Evolutionary conservation across 257 asterid genomes (phyloP).

Genomic region (Nicotiana otophora): DNA sequence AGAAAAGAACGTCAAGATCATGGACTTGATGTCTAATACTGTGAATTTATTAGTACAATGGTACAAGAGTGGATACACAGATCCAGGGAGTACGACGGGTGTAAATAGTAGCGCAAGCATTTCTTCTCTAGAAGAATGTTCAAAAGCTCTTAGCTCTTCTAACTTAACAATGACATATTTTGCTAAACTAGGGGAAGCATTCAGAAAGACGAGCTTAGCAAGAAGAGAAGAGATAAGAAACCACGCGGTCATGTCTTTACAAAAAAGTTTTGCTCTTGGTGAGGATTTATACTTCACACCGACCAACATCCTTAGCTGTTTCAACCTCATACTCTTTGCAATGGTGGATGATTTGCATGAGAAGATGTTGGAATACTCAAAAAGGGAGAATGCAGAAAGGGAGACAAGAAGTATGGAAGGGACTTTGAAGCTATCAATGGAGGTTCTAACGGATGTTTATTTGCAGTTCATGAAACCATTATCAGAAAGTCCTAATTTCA

Average conservation of each 20-base stretch:
- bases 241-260: conserved; percentile 68
- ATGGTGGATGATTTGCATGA: conserved; percentile 88
- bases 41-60: conserved; percentile 70
- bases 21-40: conserved; percentile 70
- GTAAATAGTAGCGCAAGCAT: conserved; percentile 36
- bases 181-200: conserved; percentile 68
- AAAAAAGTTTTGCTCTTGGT: conserved; percentile 56
- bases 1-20: conserved; percentile 58
- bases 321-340: conserved; percentile 64
- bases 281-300: conserved; percentile 76
- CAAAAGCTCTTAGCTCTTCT: conserved; percentile 34
- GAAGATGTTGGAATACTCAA: conserved; percentile 84
- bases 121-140: conserved; percentile 47
- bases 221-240: conserved; percentile 86
- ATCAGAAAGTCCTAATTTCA: conserved; percentile 62
- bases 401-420: conserved; percentile 92
- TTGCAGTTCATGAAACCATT: conserved; percentile 59
- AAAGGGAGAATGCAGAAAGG: conserved; percentile 72
- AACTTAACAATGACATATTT: conserved; percentile 48
- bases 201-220: conserved; percentile 82
- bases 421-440: conserved; percentile 71
- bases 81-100: conserved; percentile 53
- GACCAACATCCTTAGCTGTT: conserved; percentile 57
- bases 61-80: conserved; percentile 64
- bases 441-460: conserved; percentile 60